phyloP scores from a whole-genome alignment of 2,329 filamentous ascomycete species.

The Colletotrichum noveboracense region DNA sequence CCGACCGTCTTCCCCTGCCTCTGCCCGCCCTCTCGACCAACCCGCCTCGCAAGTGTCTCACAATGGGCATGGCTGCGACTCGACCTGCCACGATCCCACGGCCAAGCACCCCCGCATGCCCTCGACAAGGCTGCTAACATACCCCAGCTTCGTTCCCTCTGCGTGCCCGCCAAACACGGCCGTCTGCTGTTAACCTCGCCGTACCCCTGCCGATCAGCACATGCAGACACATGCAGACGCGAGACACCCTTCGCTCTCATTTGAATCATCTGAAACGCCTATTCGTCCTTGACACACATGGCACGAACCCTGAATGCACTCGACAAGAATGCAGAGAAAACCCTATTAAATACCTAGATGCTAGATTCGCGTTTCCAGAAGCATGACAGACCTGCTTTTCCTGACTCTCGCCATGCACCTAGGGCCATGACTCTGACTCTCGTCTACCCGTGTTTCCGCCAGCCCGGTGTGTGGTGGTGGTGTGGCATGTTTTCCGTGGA shows the following conservation, averaged over 20 bases:
- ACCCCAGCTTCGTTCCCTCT: background rate
- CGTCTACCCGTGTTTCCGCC: background rate
- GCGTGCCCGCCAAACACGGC: too few relatives aligned
- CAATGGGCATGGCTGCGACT: conserved; percentile 1
- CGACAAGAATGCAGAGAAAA: background rate
- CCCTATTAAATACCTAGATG: conserved; percentile 7
- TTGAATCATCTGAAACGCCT: conserved; percentile 12
- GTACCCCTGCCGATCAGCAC: background rate
- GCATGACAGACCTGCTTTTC: background rate
- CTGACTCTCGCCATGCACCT: background rate
- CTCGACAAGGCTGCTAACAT: background rate
- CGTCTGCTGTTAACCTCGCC: background rate
- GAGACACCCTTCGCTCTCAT: background rate
- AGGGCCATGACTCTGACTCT: background rate
- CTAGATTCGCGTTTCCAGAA: conserved; percentile 3
- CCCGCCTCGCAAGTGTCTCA: conserved; percentile 9
- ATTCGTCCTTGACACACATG: conserved; percentile 8
- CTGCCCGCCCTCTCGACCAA: background rate
- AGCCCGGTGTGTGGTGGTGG: background rate
- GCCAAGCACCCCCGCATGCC: background rate
- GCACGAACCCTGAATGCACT: conserved; percentile 1
- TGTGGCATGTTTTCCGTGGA: background rate
- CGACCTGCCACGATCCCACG: background rate
- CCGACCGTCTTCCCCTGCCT: background rate
- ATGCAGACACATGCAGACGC: background rate